Evolutionary conservation across 768 basidiomycete genomes (phyloP), one percentile per base, ranked within the genome.

Genomic region (Galerina marginata): DNA sequence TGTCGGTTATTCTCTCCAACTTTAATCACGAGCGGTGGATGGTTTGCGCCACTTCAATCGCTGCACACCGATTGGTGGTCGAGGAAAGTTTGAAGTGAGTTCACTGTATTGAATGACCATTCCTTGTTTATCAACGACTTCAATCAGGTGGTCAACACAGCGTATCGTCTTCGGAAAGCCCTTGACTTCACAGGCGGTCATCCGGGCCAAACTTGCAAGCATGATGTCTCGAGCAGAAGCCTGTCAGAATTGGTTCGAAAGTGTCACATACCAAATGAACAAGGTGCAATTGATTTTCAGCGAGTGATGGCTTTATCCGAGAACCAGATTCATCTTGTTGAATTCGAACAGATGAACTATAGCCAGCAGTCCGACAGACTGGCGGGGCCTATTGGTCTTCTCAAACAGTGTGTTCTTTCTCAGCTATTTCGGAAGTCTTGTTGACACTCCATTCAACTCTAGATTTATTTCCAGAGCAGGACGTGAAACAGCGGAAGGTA

Each of bases 1-100:
- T 98, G 80, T 83, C 86, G 53, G 87, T 92, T 60, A 91, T 92
- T 57, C 78, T 96, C 20, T 89, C 84, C 70, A 94, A 94, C 76
- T 93, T 94, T 73, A 93, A 95, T 69, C 92, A 94, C 69, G 93
- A 94, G 69, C 85, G 93, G 54, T 93, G 92, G 92, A 92, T 94
- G 89, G 90, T 94, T 57, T 83, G 83, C 33, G 83, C 82, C 55
- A 86, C 85, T 47, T 88, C 87, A 51, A 81, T 92, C 61, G 79
- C 89, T 43, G 85, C 90, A 38, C 94, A 96, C 66, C 83, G 95
- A 43, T 73, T 89, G 23, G 81, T 92, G 45, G 91, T 96, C 15
- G 95, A 96, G 70, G 95, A 97, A 74, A 94, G 91, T 69, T 77
- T 96, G 66, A 95, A 95, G 89, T 91, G 62, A 39, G 78, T 69